Evolutionary conservation across 495 filamentous ascomycete species (phyloP), one percentile per base, ranked within the genome.

Genomic region (Oidiodendron maius): DNA sequence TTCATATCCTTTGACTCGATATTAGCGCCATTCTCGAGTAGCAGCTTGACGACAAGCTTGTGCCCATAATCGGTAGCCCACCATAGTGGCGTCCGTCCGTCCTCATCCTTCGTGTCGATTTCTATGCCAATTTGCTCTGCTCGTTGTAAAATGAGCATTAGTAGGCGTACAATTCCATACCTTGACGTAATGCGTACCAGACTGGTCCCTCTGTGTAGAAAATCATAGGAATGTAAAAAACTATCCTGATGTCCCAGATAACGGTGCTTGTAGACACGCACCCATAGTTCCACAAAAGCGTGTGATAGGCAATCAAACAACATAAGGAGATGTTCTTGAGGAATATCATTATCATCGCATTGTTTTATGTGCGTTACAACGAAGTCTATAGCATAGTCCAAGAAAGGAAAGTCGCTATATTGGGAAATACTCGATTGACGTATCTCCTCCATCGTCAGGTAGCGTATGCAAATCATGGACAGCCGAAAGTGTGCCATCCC

Each of bases 401-500:
- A 30, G 26, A 30, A 30, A 12, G 26, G 26, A 30, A 30, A 30
- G 26, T 30, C 26, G 26, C 26, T n/a, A n/a, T n/a, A n/a, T n/a
- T n/a, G n/a, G n/a, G n/a, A n/a, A n/a, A n/a, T n/a, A n/a, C n/a
- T n/a, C n/a, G n/a, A 12, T 30, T 30, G 26, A 30, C 5, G 26
- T 30, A 37, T 28, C 26, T 47, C 37, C 25, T 22, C 37, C 17
- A 53, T 22, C 16, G 10, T 44, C 13, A 55, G 16, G 37, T 55
- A 55, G 40, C 51, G 50, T 28, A 48, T 20, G 38, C 52, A 55
- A 6, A 36, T 40, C 21, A 16, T 45, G 4, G 32, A 46, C 17
- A 55, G 39, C 22, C 47, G 40, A 36, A 36, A 10, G n/a, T 55
- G 46, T 13, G 46, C 37, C 20, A 24, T 30, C 9, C 52, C 52